phyloP scores from a whole-genome alignment of 495 filamentous ascomycete species.

The Paragyromitra xinjiangensis region DNA sequence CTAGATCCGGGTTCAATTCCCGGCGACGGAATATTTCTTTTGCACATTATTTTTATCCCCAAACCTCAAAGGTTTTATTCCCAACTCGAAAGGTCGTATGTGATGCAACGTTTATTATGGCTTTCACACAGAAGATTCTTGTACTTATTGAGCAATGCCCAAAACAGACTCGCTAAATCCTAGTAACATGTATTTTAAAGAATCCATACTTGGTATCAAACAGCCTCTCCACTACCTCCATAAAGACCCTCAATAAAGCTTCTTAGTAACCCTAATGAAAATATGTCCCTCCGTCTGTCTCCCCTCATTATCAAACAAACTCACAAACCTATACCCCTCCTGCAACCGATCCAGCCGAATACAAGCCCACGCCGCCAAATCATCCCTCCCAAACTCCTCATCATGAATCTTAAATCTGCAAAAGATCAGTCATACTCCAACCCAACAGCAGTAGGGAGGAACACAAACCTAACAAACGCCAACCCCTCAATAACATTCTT shows the following conservation, averaged over 20 bases:
- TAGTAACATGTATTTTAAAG: neutral
- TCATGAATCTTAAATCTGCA: conserved; percentile 84
- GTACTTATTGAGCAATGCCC: neutral
- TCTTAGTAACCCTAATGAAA: conserved; percentile 74
- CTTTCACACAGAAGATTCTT: neutral
- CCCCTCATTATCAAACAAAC: conserved; percentile 73
- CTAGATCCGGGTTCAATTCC: conserved; percentile 54
- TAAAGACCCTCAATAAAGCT: conserved; percentile 56
- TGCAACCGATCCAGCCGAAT: conserved; percentile 81
- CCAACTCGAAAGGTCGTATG: neutral
- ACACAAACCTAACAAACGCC: conserved; percentile 76
- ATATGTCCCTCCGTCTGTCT: conserved; percentile 69
- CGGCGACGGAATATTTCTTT: conserved; percentile 43
- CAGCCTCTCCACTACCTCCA: neutral
- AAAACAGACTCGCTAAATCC: too few species aligned
- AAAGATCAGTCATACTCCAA: neutral
- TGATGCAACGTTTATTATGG: too few species aligned
- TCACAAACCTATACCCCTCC: conserved; percentile 78
- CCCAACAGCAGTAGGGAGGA: conserved; percentile 15
- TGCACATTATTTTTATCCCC: neutral
- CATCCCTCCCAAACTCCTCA: conserved; percentile 77
- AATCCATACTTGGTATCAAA: too few species aligned
- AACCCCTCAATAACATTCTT: conserved; percentile 76
- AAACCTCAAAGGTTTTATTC: neutral
- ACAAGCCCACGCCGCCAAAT: conserved; percentile 86